Evolutionary conservation across 164 flowering plant species (phyloP).

Genomic region (Euptelea pleiosperma): DNA sequence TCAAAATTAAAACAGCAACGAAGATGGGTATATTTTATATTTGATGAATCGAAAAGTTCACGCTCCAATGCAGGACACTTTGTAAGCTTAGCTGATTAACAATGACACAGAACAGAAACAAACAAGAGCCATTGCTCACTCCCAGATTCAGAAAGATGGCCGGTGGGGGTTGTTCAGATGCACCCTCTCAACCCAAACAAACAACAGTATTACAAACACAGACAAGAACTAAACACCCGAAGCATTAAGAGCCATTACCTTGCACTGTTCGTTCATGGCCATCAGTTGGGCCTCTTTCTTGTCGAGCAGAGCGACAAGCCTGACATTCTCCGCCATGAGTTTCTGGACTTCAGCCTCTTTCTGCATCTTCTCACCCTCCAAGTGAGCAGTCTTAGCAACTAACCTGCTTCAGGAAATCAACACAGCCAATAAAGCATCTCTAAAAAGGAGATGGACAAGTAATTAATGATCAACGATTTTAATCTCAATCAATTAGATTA

Average conservation of each 20-base stretch:
- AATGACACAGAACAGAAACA: too few relatives aligned
- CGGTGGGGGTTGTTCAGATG: not conserved
- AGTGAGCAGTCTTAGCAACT: constrained; percentile 67
- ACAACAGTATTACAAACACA: not conserved
- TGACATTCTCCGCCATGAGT: constrained; percentile 87
- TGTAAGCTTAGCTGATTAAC: too few relatives aligned
- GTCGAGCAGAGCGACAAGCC: constrained; percentile 79
- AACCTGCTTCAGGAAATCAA: constrained; percentile 50
- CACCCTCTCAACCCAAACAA: not conserved
- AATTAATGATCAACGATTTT: too few relatives aligned
- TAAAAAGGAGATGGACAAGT: too few relatives aligned
- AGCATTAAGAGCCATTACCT: constrained; percentile 77
- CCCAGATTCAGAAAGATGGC: not conserved
- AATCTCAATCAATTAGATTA: too few relatives aligned
- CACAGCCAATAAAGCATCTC: not conserved
- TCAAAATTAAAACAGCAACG: too few relatives aligned
- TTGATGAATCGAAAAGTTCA: too few relatives aligned
- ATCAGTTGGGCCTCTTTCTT: constrained; percentile 94
- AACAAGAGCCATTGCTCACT: too few relatives aligned
- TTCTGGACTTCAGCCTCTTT: constrained; percentile 86
- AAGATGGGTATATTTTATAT: too few relatives aligned
- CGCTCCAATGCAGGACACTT: too few relatives aligned
- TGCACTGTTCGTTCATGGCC: constrained; percentile 99
- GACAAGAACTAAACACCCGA: constrained; percentile 19
- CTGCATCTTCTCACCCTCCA: constrained; percentile 86